Percentiles rank a stretch among this genome's conserved stretches.
phyloP scores from a whole-genome alignment of 148 eudicot genomes.

The Rhododendron kiyosumense region DNA sequence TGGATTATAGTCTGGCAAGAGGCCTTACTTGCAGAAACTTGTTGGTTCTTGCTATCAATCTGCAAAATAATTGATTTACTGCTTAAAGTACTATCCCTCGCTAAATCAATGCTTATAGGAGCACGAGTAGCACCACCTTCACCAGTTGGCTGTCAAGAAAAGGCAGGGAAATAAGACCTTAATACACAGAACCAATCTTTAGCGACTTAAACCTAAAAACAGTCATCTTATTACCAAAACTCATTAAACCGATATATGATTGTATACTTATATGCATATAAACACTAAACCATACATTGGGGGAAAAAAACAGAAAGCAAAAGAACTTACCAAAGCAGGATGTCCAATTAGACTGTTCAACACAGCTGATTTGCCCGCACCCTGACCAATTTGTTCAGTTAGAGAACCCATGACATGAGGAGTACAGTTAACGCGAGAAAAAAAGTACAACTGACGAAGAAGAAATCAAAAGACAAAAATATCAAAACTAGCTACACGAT shows the following conservation, averaged over 20 bases:
- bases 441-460: neutral
- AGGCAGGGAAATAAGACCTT: neutral
- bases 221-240: neutral
- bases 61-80: slow-evolving; percentile 87
- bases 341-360: slow-evolving; percentile 97
- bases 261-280: neutral
- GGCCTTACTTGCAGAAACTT: slow-evolving; percentile 95
- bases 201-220: neutral
- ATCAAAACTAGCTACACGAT: neutral
- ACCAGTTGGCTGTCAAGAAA: slow-evolving; percentile 78
- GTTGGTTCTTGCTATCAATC: slow-evolving; percentile 88
- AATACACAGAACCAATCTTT: neutral
- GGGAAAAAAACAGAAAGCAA: neutral
- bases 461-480: neutral
- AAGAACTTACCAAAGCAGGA: slow-evolving; percentile 77
- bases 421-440: neutral
- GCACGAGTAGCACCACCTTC: slow-evolving; percentile 99
- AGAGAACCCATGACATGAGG: neutral
- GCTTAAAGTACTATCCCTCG: slow-evolving; percentile 72
- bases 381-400: slow-evolving; percentile 39
- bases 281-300: neutral
- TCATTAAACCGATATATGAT: neutral
- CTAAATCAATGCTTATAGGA: slow-evolving; percentile 85
- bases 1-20: slow-evolving; percentile 11
- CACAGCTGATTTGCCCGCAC: slow-evolving; percentile 96